Conservation (phyloP, 371 early-diverging fungal species). For the Rhizopus stolonifer region DNA sequence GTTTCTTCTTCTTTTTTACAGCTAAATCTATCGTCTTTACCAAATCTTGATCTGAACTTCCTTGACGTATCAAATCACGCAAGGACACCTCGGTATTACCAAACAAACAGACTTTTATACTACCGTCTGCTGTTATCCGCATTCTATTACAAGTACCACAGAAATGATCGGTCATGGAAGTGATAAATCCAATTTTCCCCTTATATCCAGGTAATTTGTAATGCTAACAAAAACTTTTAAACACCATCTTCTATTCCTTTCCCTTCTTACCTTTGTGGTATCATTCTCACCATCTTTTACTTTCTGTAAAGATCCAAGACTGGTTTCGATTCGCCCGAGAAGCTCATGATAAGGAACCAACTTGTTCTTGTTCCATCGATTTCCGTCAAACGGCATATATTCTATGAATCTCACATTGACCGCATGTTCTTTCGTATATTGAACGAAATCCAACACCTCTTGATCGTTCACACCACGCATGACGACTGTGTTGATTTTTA, state of each 20-base stretch:
- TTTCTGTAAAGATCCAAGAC: slow-evolving; percentile 63
- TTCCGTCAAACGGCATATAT: slow-evolving; percentile 97
- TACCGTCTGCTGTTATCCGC: slow-evolving; percentile 93
- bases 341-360: slow-evolving; percentile 83
- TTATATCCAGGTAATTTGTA: slow-evolving; percentile 72
- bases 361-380: slow-evolving; percentile 83
- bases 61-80: slow-evolving; percentile 74
- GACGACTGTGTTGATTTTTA: slow-evolving; percentile 91
- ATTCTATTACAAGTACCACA: slow-evolving; percentile 92
- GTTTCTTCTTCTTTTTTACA: slow-evolving; percentile 84
- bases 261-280: slow-evolving; percentile 72
- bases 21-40: slow-evolving; percentile 69
- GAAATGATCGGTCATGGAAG: slow-evolving; percentile 95
- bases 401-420: slow-evolving; percentile 92
- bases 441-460: slow-evolving; percentile 82
- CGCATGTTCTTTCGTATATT: slow-evolving; percentile 71
- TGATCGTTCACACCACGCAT: slow-evolving; percentile 84
- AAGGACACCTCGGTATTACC: slow-evolving; percentile 87
- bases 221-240: slow-evolving; percentile 24
- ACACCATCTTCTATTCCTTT: neutral
- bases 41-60: slow-evolving; percentile 65
- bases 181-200: slow-evolving; percentile 92
- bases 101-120: slow-evolving; percentile 91
- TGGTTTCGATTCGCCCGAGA: slow-evolving; percentile 52
- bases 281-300: slow-evolving; percentile 78